Evolutionary conservation across 495 filamentous ascomycete species (phyloP), one percentile per base, ranked within the genome.

Genomic region (Penicillium pulvis): DNA sequence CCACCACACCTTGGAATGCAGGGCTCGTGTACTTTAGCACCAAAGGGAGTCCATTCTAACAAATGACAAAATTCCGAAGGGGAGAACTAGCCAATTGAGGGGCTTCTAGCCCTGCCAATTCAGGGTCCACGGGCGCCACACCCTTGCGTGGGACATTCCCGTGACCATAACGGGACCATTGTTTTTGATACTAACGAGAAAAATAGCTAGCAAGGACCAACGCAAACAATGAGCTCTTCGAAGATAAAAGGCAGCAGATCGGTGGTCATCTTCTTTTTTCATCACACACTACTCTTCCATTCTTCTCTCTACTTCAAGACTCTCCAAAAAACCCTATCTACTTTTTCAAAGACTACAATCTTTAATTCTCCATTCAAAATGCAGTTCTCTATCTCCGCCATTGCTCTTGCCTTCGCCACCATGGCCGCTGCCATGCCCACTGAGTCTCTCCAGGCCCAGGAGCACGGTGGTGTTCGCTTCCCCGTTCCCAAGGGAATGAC

Each of bases 401-500:
- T 64, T 42, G 55, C 53, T 41, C 48, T 67, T 30, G 64, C 58
- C 26, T 42, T 67, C 50, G 47, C 63, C 55, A 39, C 54, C 56
- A 28, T 68, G 23, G 59, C 62, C 45, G 55, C 45, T 41, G 62
- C 62, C 28, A 9, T 58, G 7, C 59, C 66, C 19, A 10, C 51
- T 16, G 55, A 58, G 50, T 42, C 44, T 60, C 39, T 6, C 12
- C 26, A 56, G 44, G 1, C 19, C 48, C 60, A 63, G 63, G 39
- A 36, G 30, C 39, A 44, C 36, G 46, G 23, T 35, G 20, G 48
- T 26, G 30, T 55, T 55, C 39, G 42, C 14, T 59, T 44, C 30
- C 65, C 69, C 51, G 72, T 74, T 24, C 74, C 73, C 53, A 67
- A 71, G 56, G 53, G 65, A 61, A 64, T 79, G 53, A 81, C 80